Conservation (phyloP, 768 basidiomycete species). For the Neoboletus subvelutipes region DNA sequence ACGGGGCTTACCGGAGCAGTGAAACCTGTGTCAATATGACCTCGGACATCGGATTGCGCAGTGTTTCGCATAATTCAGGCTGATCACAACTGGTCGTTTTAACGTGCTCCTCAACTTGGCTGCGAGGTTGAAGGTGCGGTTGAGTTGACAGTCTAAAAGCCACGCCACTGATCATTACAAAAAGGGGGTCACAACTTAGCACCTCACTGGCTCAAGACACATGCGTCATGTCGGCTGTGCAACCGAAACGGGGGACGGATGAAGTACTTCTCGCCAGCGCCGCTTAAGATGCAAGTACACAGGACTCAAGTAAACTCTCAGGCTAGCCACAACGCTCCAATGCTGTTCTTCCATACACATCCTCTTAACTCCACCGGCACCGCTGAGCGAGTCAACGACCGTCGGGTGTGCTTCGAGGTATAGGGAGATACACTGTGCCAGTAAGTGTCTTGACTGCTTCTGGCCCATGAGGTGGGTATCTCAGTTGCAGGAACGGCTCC, state of each 20-base stretch:
- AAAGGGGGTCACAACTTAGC: neutral
- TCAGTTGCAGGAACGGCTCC: slow-evolving; percentile 18
- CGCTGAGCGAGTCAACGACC: slow-evolving; percentile 2
- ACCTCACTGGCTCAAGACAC: neutral
- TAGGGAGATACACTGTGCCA: slow-evolving; percentile 2
- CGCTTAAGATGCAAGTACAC: neutral
- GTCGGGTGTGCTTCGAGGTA: slow-evolving; percentile 15
- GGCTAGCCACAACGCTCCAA: neutral
- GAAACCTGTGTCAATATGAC: neutral
- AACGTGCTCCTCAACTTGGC: no score
- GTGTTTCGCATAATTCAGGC: neutral
- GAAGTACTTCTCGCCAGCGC: neutral
- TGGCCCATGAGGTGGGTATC: slow-evolving; percentile 26
- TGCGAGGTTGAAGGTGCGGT: no score
- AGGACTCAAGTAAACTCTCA: neutral
- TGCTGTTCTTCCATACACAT: neutral
- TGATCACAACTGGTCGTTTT: neutral
- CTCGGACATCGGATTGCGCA: neutral
- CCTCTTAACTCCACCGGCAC: neutral
- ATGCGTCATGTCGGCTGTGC: neutral
- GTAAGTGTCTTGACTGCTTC: slow-evolving; percentile 19
- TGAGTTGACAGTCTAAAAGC: neutral
- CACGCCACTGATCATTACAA: neutral
- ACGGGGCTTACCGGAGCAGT: neutral
- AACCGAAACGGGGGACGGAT: slow-evolving; percentile 7